phyloP scores from a whole-genome alignment of 768 basidiomycete genomes.

The Xerocomellus amylosporus region DNA sequence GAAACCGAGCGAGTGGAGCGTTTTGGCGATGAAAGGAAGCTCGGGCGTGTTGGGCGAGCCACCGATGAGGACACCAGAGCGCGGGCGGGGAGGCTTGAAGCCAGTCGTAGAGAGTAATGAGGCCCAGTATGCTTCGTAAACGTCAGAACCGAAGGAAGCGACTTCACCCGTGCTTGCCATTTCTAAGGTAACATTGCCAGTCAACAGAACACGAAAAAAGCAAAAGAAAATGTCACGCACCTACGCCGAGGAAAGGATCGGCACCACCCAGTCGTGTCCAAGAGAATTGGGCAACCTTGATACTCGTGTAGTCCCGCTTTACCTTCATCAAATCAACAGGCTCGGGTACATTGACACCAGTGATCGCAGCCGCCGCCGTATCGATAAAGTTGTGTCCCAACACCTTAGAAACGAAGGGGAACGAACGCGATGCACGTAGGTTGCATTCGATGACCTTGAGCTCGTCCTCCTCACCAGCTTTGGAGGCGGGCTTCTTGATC shows the following conservation, averaged over 20 bases:
- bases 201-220: not conserved
- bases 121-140: constrained; percentile 96
- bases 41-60: constrained; percentile 88
- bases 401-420: constrained; percentile 99
- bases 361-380: constrained; percentile 84
- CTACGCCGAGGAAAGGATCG: constrained; percentile 94
- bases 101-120: constrained; percentile 93
- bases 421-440: constrained; percentile 93
- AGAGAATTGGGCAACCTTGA: constrained; percentile 98
- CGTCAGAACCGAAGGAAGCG: constrained; percentile 89
- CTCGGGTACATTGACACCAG: constrained; percentile 81
- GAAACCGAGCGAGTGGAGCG: constrained; percentile 84
- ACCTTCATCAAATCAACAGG: constrained; percentile 90
- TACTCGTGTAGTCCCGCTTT: constrained; percentile 85
- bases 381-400: constrained; percentile 97
- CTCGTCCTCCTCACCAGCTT: constrained; percentile 52
- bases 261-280: constrained; percentile 97
- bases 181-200: constrained; percentile 44
- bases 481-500: constrained; percentile 72
- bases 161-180: constrained; percentile 99
- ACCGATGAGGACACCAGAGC: constrained; percentile 88
- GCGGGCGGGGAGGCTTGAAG: constrained; percentile 83
- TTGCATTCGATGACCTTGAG: constrained; percentile 99
- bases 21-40: constrained; percentile 78
- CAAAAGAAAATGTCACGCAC: constrained; percentile 44